Conservation (phyloP, 2,329 filamentous ascomycete genomes). For the Aspergillus sojae region DNA sequence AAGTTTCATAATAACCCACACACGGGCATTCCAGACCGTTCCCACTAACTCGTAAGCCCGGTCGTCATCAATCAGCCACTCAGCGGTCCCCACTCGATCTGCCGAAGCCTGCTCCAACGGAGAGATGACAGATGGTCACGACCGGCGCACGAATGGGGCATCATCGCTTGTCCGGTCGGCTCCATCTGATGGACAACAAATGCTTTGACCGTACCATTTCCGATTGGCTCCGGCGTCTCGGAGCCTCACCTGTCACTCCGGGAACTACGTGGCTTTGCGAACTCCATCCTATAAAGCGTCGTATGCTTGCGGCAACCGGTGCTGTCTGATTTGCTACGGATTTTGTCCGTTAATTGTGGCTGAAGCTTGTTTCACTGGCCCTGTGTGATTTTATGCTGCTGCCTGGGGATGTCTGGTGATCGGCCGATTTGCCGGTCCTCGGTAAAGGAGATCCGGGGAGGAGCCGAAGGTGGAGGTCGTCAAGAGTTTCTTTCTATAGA, state of each 20-base stretch:
- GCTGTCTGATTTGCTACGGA: background rate
- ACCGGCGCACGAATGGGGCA: background rate
- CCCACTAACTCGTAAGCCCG: background rate
- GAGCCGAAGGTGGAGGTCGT: background rate
- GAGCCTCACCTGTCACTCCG: background rate
- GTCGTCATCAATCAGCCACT: constrained; percentile 4
- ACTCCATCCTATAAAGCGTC: background rate
- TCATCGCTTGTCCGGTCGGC: background rate
- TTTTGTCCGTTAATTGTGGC: background rate
- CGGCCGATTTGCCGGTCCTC: background rate
- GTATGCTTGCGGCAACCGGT: background rate
- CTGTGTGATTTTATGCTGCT: background rate
- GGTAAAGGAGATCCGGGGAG: background rate
- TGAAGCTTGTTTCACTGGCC: background rate
- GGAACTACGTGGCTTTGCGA: background rate
- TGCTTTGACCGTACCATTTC: background rate
- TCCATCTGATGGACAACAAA: background rate
- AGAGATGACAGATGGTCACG: background rate
- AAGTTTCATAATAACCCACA: background rate
- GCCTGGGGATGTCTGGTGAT: background rate
- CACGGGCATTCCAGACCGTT: background rate
- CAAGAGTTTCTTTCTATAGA: background rate
- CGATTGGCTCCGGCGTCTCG: background rate
- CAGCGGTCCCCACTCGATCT: background rate
- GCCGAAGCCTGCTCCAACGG: background rate